Conservation (phyloP, 306 rosid species). For the Inga leiocalycina region DNA sequence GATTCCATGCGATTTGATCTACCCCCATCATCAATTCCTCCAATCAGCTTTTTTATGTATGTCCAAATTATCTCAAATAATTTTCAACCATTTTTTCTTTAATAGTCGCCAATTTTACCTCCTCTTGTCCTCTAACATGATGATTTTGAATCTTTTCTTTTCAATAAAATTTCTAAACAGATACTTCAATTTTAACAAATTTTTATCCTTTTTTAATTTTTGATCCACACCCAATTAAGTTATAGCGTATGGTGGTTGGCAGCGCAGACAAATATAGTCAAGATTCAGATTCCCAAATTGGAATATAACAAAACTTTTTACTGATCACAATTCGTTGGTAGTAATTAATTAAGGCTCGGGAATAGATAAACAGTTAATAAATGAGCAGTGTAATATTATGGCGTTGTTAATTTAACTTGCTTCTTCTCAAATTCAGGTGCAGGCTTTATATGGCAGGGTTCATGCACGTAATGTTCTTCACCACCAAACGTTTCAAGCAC, state of each 20-base stretch:
- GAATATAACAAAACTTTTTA: slow-evolving; percentile 29
- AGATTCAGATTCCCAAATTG: slow-evolving; percentile 24
- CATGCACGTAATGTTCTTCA: slow-evolving; percentile 49
- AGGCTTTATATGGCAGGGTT: slow-evolving; percentile 34
- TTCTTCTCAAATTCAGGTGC: slow-evolving; percentile 26
- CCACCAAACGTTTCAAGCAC: slow-evolving; percentile 25
- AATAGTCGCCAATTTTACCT: too few species aligned
- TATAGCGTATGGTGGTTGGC: slow-evolving; percentile 41
- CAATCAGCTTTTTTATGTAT: too few species aligned
- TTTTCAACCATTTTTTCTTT: too few species aligned
- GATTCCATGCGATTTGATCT: too few species aligned
- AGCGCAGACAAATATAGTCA: slow-evolving; percentile 41
- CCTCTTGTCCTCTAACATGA: too few species aligned
- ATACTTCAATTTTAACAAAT: too few species aligned
- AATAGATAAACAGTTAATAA: neutral
- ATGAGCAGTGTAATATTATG: neutral
- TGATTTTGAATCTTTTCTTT: too few species aligned
- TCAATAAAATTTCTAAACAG: too few species aligned
- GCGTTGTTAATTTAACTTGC: neutral
- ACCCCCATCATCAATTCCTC: too few species aligned
- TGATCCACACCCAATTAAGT: slow-evolving; percentile 21
- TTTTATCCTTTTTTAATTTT: too few species aligned
- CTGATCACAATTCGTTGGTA: slow-evolving; percentile 36
- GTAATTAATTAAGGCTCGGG: slow-evolving; percentile 4
- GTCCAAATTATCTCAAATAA: too few species aligned